Percentiles rank a stretch among this genome's conserved stretches.
Conservation (phyloP, 2,329 filamentous ascomycete genomes). For the Fusarium metavorans region DNA sequence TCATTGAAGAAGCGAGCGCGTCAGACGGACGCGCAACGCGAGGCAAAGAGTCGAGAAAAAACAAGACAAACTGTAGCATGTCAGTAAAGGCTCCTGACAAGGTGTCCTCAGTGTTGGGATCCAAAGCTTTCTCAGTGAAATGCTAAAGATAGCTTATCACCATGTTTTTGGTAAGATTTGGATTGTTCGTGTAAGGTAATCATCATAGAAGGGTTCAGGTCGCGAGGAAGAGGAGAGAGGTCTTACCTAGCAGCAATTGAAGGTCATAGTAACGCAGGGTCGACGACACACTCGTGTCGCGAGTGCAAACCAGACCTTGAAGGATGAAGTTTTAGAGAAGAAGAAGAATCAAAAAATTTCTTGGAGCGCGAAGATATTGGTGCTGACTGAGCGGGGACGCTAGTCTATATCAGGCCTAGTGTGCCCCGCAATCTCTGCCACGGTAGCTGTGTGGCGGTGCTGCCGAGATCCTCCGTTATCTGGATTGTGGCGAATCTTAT, state of each 20-base stretch:
- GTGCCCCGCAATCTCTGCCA: constrained; percentile 41
- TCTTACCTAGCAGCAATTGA: constrained; percentile 42
- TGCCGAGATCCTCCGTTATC: constrained; percentile 40
- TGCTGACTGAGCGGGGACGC: constrained; percentile 41
- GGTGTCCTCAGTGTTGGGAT: constrained; percentile 28
- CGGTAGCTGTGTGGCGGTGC: constrained; percentile 52
- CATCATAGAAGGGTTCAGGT: constrained; percentile 47
- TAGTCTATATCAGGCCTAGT: constrained; percentile 39
- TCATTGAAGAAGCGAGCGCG: constrained; percentile 11
- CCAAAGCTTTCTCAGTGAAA: constrained; percentile 65
- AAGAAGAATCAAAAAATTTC: constrained; percentile 41
- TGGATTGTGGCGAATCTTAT: constrained; percentile 45
- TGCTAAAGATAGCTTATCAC: constrained; percentile 65
- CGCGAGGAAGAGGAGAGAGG: not conserved
- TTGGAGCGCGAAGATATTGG: constrained; percentile 38
- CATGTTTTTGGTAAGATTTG: constrained; percentile 71
- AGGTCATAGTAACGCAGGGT: constrained; percentile 21
- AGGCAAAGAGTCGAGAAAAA: constrained; percentile 1
- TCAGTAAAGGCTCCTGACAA: constrained; percentile 29
- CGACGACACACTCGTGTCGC: constrained; percentile 41
- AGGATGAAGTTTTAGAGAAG: constrained; percentile 33
- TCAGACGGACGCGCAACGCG: constrained; percentile 15
- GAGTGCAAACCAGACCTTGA: constrained; percentile 36
- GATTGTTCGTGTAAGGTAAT: constrained; percentile 66
- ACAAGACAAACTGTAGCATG: constrained; percentile 9